Base-by-base conservation (phyloP, 495 filamentous ascomycete genomes). In the Parathielavia appendiculata region DNA sequence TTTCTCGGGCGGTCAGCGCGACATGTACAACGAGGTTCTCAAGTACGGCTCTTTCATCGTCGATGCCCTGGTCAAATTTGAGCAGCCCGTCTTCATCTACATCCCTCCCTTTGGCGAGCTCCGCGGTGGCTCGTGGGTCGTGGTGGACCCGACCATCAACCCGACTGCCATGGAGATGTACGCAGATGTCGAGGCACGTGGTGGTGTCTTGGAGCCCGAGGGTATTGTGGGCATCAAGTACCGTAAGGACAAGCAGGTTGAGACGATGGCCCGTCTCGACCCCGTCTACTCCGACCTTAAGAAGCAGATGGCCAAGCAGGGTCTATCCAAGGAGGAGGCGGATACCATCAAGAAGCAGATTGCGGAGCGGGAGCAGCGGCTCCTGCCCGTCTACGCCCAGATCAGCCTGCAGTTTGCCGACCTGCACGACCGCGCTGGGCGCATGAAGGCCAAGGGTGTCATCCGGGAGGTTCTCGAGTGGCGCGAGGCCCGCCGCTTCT, bases 1-100 rank as follows among this genome's bases (percentile, higher is more conserved):
- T 76, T 98, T 98, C 88, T 97, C 93, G 56, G 93, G 93, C 79
- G 93, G 93, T 51, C 93, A 98, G 76, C 89, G 91, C 66, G 93
- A 98, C 73, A 98, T 98, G 93, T 98, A 96, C 84, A 96, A 97
- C 76, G 93, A 98, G 75, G 95, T 98, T 10, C 85, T 98, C 71
- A 98, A 98, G 80, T 98, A 98, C 70, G 93, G 93, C 64, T 95
- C 91, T 14, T 96, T 92, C 81, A 98, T 98, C 66, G 93, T 98
- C 60, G 93, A 98, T 71, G 92, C 93, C 44, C 83, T 98, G 34
- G 91, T 96, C 81, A 93, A 96, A 73, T 97, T 90, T 67, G 91
- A 97, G 81, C 93, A 98, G 77, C 93, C 93, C 14, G 86, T 97
- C 67, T 97, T 98, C 73, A 89, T 98, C 47, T 98, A 98, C 77